Percentiles rank a stretch among this genome's conserved stretches.
These are phyloP conservation scores for Monilinia polystroma DNA, from an alignment of 2,329 filamentous ascomycete species.

Conservation along the genomic window DNA sequence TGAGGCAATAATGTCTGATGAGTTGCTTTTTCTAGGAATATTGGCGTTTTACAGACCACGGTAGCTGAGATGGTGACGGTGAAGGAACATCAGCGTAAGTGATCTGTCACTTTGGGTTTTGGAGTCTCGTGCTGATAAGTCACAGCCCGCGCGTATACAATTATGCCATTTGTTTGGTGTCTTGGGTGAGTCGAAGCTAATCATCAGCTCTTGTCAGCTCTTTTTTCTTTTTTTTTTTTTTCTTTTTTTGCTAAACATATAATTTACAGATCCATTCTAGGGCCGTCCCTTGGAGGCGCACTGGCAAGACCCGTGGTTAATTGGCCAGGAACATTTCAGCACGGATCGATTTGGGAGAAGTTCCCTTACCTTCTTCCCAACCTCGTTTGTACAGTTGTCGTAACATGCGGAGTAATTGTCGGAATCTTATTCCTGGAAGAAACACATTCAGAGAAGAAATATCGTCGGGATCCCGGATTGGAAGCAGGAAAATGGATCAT, in stretches of 20 bases:
- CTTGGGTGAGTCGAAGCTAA: constrained; percentile 62
- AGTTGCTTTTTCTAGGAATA: constrained; percentile 60
- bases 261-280: constrained; percentile 72
- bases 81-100: constrained; percentile 86
- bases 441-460: constrained; percentile 81
- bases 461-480: constrained; percentile 70
- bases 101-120: constrained; percentile 28
- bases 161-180: constrained; percentile 99
- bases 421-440: constrained; percentile 90
- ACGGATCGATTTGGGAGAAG: constrained; percentile 74
- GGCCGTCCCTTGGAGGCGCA: constrained; percentile 85
- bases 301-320: constrained; percentile 82
- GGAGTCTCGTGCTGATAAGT: constrained; percentile 40
- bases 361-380: constrained; percentile 93
- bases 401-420: constrained; percentile 71
- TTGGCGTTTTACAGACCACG: constrained; percentile 91
- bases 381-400: constrained; percentile 79
- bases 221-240: neutral
- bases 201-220: constrained; percentile 20
- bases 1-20: constrained; percentile 27
- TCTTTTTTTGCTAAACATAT: neutral
- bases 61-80: constrained; percentile 90
- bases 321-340: constrained; percentile 71
- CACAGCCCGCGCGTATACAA: constrained; percentile 83
- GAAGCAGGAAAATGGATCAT: constrained; percentile 74